Conservation (phyloP, 1,284 basidiomycete genomes). For the Cutaneotrichosporon dermatis region DNA sequence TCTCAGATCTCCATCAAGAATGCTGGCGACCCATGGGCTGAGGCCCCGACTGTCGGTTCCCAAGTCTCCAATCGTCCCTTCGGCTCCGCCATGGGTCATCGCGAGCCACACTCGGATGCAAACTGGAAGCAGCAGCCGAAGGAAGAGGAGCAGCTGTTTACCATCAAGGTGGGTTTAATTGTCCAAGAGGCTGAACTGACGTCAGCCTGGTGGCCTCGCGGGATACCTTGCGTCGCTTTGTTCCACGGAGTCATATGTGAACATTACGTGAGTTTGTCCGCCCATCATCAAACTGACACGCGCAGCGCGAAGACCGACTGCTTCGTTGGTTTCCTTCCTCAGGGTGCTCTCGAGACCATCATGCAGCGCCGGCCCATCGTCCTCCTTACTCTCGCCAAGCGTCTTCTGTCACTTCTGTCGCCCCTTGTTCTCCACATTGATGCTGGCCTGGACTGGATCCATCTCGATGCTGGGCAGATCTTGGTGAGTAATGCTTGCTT, state of each 20-base stretch:
- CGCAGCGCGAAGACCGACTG: slow-evolving; percentile 92
- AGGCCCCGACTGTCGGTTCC: background rate
- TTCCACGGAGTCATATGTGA: slow-evolving; percentile 88
- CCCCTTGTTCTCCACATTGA: slow-evolving; percentile 98
- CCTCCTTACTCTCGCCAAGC: slow-evolving; percentile 90
- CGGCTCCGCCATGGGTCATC: slow-evolving; percentile 36
- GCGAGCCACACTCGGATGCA: slow-evolving; percentile 11
- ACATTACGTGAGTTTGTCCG: slow-evolving; percentile 56
- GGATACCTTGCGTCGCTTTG: slow-evolving; percentile 95
- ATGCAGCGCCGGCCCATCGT: slow-evolving; percentile 94
- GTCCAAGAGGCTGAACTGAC: slow-evolving; percentile 1
- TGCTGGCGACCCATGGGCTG: slow-evolving; percentile 9
- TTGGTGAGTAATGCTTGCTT: too few relatives aligned
- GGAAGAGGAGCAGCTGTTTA: slow-evolving; percentile 66
- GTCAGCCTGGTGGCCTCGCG: slow-evolving; percentile 91
- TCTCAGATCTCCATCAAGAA: slow-evolving; percentile 4
- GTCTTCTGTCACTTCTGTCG: slow-evolving; percentile 86
- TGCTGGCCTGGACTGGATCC: slow-evolving; percentile 96
- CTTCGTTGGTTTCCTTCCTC: slow-evolving; percentile 91
- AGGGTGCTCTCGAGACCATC: slow-evolving; percentile 79
- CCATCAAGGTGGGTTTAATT: slow-evolving; percentile 59
- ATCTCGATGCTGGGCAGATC: slow-evolving; percentile 78
- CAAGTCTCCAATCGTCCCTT: slow-evolving; percentile 28
- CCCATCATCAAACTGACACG: background rate
- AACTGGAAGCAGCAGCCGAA: background rate